Conservation (phyloP, 2,329 filamentous ascomycete species). For the Beauveria sp. region DNA sequence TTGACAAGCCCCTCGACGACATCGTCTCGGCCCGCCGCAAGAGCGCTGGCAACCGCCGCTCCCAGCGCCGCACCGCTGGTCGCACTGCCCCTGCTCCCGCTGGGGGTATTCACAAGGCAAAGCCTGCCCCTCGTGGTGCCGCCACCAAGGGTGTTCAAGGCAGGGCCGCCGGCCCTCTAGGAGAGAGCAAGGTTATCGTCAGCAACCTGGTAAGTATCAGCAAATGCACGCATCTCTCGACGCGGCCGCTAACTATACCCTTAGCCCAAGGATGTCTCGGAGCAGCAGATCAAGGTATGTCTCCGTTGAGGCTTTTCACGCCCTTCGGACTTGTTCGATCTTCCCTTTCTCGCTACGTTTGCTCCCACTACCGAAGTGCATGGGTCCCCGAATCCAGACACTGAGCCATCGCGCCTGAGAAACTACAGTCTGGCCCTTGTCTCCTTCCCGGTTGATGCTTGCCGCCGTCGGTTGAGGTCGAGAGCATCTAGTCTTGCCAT, state of each 20-base stretch:
- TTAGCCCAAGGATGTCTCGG: constrained; percentile 91
- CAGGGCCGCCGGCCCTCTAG: constrained; percentile 52
- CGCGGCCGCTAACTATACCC: constrained; percentile 35
- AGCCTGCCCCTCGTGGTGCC: constrained; percentile 52
- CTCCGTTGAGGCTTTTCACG: constrained; percentile 67
- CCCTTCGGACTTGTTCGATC: constrained; percentile 65
- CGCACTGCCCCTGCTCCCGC: constrained; percentile 59
- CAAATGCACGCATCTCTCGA: neutral
- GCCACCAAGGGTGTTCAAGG: constrained; percentile 55
- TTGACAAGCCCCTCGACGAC: constrained; percentile 95
- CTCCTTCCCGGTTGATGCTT: constrained; percentile 14
- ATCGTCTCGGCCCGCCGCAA: constrained; percentile 74
- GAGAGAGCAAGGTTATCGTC: constrained; percentile 95
- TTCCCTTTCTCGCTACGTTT: constrained; percentile 32
- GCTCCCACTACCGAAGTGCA: constrained; percentile 23
- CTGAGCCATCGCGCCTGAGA: constrained; percentile 8
- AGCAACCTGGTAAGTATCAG: constrained; percentile 78
- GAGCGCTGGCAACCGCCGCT: constrained; percentile 47
- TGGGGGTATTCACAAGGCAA: constrained; percentile 78
- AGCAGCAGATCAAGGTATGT: constrained; percentile 99
- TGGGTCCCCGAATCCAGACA: constrained; percentile 1
- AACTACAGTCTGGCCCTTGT: constrained; percentile 3
- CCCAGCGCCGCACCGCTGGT: constrained; percentile 42
- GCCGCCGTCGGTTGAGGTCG: constrained; percentile 14
- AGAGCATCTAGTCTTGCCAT: constrained; percentile 21